Evolutionary conservation across 2,329 filamentous ascomycete genomes (phyloP).

Genomic region (Cladosporium sp.): DNA sequence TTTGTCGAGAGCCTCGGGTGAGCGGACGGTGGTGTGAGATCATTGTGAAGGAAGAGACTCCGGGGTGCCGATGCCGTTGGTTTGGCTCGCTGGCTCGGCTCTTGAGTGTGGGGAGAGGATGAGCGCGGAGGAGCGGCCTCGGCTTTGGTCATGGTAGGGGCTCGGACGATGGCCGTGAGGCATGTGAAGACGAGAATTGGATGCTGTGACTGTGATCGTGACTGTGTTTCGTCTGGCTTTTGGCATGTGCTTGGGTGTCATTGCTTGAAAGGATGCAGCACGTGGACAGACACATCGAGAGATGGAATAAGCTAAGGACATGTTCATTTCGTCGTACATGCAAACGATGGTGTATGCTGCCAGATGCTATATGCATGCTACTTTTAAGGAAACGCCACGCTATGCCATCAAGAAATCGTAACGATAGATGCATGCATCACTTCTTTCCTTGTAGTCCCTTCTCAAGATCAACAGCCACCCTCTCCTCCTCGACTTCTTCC

Average conservation of each 20-base stretch:
- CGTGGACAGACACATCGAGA: neutral
- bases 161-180: slow-evolving; percentile 10
- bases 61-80: neutral
- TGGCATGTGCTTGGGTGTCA: slow-evolving; percentile 6
- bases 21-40: slow-evolving; percentile 26
- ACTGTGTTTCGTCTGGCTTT: neutral
- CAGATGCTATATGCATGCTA: neutral
- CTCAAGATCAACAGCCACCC: slow-evolving; percentile 28
- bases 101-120: neutral
- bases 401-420: slow-evolving; percentile 5
- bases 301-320: neutral
- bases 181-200: slow-evolving; percentile 15
- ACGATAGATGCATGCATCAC: neutral
- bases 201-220: slow-evolving; percentile 8
- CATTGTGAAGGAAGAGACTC: slow-evolving; percentile 5
- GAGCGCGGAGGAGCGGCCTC: slow-evolving; percentile 15
- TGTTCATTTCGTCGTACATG: neutral
- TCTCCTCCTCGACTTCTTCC: slow-evolving; percentile 31
- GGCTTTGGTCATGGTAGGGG: neutral
- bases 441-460: slow-evolving; percentile 21
- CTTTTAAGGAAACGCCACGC: slow-evolving; percentile 5
- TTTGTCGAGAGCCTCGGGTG: slow-evolving; percentile 27
- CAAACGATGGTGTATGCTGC: neutral
- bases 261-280: neutral
- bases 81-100: neutral